Evolutionary conservation across 2,329 filamentous ascomycete species (phyloP).

Genomic region (Gaeumannomyces tritici): DNA sequence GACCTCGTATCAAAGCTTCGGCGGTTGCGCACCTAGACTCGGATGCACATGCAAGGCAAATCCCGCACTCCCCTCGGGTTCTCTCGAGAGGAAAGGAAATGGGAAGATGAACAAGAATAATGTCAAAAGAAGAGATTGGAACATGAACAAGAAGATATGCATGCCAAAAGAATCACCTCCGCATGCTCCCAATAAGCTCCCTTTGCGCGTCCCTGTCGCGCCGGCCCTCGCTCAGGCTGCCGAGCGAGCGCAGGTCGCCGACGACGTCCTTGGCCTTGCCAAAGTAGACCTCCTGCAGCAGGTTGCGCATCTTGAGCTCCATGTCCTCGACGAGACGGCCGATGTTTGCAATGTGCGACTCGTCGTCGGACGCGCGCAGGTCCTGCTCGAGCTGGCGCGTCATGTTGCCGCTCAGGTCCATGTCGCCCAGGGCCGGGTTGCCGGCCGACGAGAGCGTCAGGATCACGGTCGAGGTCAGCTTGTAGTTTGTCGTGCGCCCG

Average conservation of each 20-base stretch:
- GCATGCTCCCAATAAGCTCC: slow-evolving; percentile 69
- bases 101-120: neutral
- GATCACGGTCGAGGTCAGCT: slow-evolving; percentile 94
- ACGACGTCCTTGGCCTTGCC: slow-evolving; percentile 99
- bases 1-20: no score
- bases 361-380: slow-evolving; percentile 57
- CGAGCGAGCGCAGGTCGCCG: slow-evolving; percentile 82
- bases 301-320: slow-evolving; percentile 98
- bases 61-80: no score
- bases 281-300: slow-evolving; percentile 98
- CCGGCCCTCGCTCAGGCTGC: slow-evolving; percentile 73
- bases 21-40: no score
- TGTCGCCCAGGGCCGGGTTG: slow-evolving; percentile 56
- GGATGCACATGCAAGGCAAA: no score
- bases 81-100: neutral
- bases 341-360: slow-evolving; percentile 91
- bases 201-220: slow-evolving; percentile 76
- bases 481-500: slow-evolving; percentile 88
- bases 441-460: slow-evolving; percentile 69
- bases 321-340: slow-evolving; percentile 94
- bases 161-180: slow-evolving; percentile 1
- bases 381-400: slow-evolving; percentile 93
- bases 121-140: no score
- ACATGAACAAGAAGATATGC: no score
- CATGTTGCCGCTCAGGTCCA: slow-evolving; percentile 96